Percentiles rank a stretch among this genome's conserved stretches.
Conservation (phyloP, 208 protist species). For the Wallacemonas rigidus region DNA sequence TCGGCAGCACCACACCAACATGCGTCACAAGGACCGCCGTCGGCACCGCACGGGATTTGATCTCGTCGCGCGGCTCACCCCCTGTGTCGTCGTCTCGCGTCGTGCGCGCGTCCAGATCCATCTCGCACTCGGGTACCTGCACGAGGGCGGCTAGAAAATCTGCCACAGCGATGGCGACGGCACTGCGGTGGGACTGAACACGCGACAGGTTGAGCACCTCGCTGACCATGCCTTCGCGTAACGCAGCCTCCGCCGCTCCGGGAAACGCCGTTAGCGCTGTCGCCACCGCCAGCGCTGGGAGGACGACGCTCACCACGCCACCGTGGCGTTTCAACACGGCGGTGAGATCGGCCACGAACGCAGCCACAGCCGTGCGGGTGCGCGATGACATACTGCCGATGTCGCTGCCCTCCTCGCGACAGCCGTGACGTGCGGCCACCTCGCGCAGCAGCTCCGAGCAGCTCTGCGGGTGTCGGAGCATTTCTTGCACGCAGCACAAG, state of each 20-base stretch:
- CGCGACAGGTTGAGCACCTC: constrained; percentile 40
- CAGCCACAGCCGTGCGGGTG: constrained; percentile 5
- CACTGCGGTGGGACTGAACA: constrained; percentile 28
- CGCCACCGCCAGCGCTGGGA: constrained; percentile 17
- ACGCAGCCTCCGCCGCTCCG: constrained; percentile 21
- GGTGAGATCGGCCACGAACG: constrained; percentile 25
- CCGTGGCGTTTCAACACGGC: constrained; percentile 19
- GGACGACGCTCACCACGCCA: constrained; percentile 20
- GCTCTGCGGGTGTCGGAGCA: constrained; percentile 60
- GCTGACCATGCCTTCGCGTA: constrained; percentile 38
- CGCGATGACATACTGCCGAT: no score
- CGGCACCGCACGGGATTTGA: constrained; percentile 11
- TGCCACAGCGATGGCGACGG: constrained; percentile 37
- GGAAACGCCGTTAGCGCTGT: constrained; percentile 8
- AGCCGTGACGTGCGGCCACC: constrained; percentile 16
- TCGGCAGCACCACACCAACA: constrained; percentile 50
- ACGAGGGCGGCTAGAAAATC: constrained; percentile 49
- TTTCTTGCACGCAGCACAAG: constrained; percentile 37
- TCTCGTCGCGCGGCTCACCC: constrained; percentile 8
- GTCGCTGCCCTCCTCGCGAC: no score
- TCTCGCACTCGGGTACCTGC: constrained; percentile 19
- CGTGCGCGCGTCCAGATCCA: background rate
- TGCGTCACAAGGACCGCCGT: constrained; percentile 49
- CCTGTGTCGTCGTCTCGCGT: background rate
- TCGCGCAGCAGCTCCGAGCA: constrained; percentile 43